Percentiles rank a stretch among this genome's conserved stretches.
Conservation (phyloP, 108 stramenopile genomes). For the Craspedostauros australis region DNA sequence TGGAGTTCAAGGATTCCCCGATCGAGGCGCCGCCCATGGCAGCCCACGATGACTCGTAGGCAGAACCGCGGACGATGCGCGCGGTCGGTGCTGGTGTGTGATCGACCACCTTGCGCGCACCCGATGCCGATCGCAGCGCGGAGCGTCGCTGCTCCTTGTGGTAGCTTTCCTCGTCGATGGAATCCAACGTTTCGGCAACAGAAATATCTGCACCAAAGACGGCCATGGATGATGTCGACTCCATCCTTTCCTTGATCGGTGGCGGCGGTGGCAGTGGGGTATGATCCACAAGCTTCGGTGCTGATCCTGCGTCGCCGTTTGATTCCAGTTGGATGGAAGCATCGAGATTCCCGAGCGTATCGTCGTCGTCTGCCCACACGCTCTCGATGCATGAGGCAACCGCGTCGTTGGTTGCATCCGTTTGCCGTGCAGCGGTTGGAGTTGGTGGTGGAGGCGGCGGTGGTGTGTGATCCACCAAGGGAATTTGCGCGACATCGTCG, state of each 20-base stretch:
- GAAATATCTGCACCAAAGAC: neutral
- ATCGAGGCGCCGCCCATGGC: conserved; percentile 19
- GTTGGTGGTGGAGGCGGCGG: conserved; percentile 8
- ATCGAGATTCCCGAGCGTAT: neutral
- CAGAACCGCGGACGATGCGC: neutral
- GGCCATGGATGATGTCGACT: neutral
- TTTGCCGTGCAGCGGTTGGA: neutral
- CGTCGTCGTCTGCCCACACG: neutral
- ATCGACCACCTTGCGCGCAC: conserved; percentile 13
- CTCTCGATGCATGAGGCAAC: neutral
- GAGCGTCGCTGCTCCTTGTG: neutral
- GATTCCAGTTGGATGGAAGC: neutral
- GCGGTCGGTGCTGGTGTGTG: conserved; percentile 6
- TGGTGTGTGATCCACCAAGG: conserved; percentile 20
- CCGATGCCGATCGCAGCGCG: neutral
- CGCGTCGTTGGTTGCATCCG: neutral
- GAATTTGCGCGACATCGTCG: neutral
- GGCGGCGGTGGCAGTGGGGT: conserved; percentile 2
- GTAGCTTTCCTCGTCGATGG: neutral
- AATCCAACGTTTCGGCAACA: conserved; percentile 3
- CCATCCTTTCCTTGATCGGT: neutral
- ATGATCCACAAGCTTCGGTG: conserved; percentile 19
- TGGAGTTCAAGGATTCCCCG: conserved; percentile 61
- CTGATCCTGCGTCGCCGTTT: neutral
- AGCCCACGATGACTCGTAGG: conserved; percentile 6